Evolutionary conservation across 108 stramenopile species (phyloP).

Genomic region (Discostella pseudostelligera): DNA sequence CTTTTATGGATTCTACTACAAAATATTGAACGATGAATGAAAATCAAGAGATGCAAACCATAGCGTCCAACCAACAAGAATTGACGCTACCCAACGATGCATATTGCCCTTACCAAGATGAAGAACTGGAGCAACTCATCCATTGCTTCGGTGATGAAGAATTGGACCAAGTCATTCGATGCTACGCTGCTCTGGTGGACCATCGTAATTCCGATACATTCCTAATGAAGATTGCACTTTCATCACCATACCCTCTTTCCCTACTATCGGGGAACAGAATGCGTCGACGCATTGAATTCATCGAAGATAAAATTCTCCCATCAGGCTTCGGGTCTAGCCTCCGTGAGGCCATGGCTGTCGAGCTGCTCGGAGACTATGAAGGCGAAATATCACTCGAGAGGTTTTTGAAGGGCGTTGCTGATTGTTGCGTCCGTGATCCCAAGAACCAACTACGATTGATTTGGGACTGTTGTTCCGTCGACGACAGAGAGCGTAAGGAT

Average conservation of each 20-base stretch:
- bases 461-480: no score
- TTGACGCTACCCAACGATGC: no score
- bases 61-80: no score
- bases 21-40: no score
- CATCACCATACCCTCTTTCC: conserved; percentile 18
- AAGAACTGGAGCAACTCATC: conserved; percentile 26
- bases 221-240: conserved; percentile 14
- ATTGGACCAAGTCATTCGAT: conserved; percentile 1
- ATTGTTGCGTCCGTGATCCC: not conserved
- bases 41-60: no score
- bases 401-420: conserved; percentile 17
- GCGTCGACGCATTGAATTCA: conserved; percentile 11
- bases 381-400: conserved; percentile 5
- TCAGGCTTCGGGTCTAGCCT: conserved; percentile 17
- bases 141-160: no score
- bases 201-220: conserved; percentile 7
- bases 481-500: no score
- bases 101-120: conserved; percentile 21
- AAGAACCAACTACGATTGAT: no score
- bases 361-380: conserved; percentile 11
- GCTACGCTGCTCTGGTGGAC: conserved; percentile 1
- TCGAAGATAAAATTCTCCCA: conserved; percentile 34
- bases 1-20: no score
- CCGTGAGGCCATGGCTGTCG: conserved; percentile 7
- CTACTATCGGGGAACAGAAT: conserved; percentile 29